A percentile compares a stretch with the other conserved stretches of the same genome.
Evolutionary conservation across 2,329 filamentous ascomycete genomes (phyloP).

Genomic region (Akanthomyces lecanii): DNA sequence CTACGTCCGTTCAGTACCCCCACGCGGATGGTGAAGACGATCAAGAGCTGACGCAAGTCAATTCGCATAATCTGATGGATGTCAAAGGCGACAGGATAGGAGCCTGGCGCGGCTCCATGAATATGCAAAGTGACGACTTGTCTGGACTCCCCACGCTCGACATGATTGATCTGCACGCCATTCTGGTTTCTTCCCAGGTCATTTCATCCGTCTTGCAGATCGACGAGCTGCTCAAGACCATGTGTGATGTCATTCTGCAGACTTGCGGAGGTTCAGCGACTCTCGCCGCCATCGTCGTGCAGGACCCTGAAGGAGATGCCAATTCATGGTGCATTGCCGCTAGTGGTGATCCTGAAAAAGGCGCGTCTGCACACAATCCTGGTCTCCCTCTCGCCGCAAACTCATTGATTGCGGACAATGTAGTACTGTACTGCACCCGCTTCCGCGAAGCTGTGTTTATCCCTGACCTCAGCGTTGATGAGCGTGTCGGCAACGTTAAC

Average conservation of each 20-base stretch:
- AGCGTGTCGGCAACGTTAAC: slow-evolving; percentile 72
- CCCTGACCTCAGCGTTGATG: slow-evolving; percentile 68
- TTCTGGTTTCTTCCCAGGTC: slow-evolving; percentile 73
- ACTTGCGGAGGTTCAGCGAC: slow-evolving; percentile 69
- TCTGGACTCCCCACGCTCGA: slow-evolving; percentile 69
- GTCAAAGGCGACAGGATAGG: slow-evolving; percentile 56
- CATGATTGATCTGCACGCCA: slow-evolving; percentile 77
- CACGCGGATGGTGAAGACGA: slow-evolving; percentile 42
- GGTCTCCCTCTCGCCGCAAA: slow-evolving; percentile 62
- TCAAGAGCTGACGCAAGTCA: slow-evolving; percentile 38
- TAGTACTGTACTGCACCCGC: slow-evolving; percentile 71
- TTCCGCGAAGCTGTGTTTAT: slow-evolving; percentile 74
- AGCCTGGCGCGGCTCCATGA: slow-evolving; percentile 59
- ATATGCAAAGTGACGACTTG: slow-evolving; percentile 50
- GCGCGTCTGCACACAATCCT: slow-evolving; percentile 62
- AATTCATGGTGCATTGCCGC: slow-evolving; percentile 65
- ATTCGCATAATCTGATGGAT: slow-evolving; percentile 44
- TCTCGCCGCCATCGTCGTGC: slow-evolving; percentile 68
- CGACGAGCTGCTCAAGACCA: slow-evolving; percentile 71
- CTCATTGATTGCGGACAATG: slow-evolving; percentile 68
- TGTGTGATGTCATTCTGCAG: slow-evolving; percentile 77
- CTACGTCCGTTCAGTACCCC: slow-evolving; percentile 48
- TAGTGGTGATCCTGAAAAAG: slow-evolving; percentile 66
- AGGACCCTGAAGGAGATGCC: slow-evolving; percentile 51
- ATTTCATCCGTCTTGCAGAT: slow-evolving; percentile 75